Conservation (phyloP, 805 yeast genomes). For the Candida boleticola region DNA sequence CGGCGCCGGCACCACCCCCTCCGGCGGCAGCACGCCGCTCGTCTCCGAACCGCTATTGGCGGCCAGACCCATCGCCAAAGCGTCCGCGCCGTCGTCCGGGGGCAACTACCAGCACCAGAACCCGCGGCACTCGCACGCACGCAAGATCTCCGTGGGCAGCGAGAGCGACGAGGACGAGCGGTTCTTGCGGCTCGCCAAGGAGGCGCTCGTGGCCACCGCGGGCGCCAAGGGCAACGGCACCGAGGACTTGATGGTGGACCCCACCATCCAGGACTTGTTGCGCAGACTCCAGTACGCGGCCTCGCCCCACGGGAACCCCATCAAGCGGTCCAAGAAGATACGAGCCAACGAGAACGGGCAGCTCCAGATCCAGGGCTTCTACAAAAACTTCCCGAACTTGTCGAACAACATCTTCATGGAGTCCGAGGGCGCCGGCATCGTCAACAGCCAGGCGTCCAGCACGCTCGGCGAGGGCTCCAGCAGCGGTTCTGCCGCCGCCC, state of each 20-base stretch:
- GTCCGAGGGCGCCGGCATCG: constrained; percentile 2
- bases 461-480: background rate
- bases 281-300: constrained; percentile 57
- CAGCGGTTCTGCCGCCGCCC: background rate
- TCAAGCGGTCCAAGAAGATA: constrained; percentile 29
- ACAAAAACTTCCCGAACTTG: constrained; percentile 41
- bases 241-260: constrained; percentile 46
- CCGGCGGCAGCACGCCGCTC: background rate
- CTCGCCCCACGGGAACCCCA: constrained; percentile 58
- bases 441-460: background rate
- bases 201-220: constrained; percentile 55
- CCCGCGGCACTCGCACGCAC: background rate
- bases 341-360: constrained; percentile 40
- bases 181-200: constrained; percentile 58
- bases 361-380: constrained; percentile 41
- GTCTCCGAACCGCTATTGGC: constrained; percentile 1
- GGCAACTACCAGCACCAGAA: background rate
- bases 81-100: background rate
- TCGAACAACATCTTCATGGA: constrained; percentile 37
- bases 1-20: background rate
- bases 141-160: background rate
- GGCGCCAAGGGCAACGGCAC: constrained; percentile 29
- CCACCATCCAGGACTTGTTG: constrained; percentile 59
- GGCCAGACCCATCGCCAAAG: background rate
- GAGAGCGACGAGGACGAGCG: constrained; percentile 46